These are phyloP conservation scores for Blastobotrys muscicola DNA, from an alignment of 805 yeast genomes.

Conservation along the genomic window DNA sequence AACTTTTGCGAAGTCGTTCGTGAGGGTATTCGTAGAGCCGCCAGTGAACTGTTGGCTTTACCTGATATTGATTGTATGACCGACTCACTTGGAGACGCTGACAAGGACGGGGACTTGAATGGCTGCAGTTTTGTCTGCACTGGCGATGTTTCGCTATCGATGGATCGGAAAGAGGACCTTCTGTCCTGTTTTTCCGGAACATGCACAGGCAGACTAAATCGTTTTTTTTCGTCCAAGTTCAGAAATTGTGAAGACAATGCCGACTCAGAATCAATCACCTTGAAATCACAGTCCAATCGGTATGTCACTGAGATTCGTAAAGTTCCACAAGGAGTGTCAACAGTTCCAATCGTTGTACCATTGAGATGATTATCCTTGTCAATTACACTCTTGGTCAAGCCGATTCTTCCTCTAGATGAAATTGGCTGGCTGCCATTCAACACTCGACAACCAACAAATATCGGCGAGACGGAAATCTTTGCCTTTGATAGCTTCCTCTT, in stretches of 20 bases:
- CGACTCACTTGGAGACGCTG: conserved; percentile 26
- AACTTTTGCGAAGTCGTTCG: conserved; percentile 13
- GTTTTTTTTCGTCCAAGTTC: conserved; percentile 32
- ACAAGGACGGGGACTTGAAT: conserved; percentile 53
- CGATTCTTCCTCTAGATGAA: conserved; percentile 73
- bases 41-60: conserved; percentile 35
- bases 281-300: conserved; percentile 60
- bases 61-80: conserved; percentile 12
- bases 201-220: conserved; percentile 5
- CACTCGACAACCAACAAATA: conserved; percentile 46
- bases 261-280: conserved; percentile 57
- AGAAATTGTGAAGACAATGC: conserved; percentile 49
- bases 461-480: conserved; percentile 30
- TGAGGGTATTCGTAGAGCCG: conserved; percentile 31
- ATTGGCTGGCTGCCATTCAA: conserved; percentile 74
- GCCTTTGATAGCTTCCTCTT: conserved; percentile 35
- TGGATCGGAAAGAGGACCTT: conserved; percentile 1
- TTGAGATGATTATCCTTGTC: conserved; percentile 28
- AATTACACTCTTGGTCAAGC: conserved; percentile 51
- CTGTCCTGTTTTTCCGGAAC: neutral
- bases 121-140: conserved; percentile 34
- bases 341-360: conserved; percentile 57
- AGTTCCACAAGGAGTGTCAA: conserved; percentile 67
- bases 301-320: conserved; percentile 70
- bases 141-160: neutral